Percentiles rank a stretch among this genome's conserved stretches.
Evolutionary conservation across 129 eudicot genomes (phyloP).

Genomic region (Saposhnikovia divaricata): DNA sequence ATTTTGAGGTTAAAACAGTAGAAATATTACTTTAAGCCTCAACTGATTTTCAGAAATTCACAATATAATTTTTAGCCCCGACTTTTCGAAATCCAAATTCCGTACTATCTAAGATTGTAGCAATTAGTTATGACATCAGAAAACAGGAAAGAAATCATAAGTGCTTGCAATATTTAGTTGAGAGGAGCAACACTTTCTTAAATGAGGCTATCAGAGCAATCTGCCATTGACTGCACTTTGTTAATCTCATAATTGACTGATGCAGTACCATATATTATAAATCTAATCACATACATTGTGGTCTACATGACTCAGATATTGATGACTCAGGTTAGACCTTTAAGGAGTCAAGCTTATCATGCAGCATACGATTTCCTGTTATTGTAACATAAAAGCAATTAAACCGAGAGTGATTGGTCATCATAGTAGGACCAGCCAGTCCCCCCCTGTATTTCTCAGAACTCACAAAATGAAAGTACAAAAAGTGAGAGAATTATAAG

Average conservation of each 20-base stretch:
- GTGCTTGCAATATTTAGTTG: neutral
- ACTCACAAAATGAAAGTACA: neutral
- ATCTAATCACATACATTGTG: neutral
- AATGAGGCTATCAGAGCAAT: neutral
- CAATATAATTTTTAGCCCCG: too few species aligned
- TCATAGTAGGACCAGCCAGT: neutral
- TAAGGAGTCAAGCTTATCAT: neutral
- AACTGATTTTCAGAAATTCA: too few species aligned
- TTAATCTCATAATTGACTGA: neutral
- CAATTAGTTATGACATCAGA: neutral
- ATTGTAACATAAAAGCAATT: neutral
- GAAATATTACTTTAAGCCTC: too few species aligned
- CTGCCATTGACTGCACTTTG: neutral
- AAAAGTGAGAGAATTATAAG: constrained; percentile 5
- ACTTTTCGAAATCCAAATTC: too few species aligned
- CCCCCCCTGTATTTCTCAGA: neutral
- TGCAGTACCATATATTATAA: neutral
- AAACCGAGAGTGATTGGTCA: neutral
- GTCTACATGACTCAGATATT: neutral
- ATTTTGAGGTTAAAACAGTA: too few species aligned
- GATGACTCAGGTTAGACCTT: neutral
- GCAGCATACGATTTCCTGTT: neutral
- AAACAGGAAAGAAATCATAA: neutral
- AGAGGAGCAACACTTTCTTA: neutral
- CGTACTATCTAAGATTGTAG: neutral